Evolutionary conservation across 495 filamentous ascomycete species (phyloP).

Genomic region (Pyrenopolyporus hunteri): DNA sequence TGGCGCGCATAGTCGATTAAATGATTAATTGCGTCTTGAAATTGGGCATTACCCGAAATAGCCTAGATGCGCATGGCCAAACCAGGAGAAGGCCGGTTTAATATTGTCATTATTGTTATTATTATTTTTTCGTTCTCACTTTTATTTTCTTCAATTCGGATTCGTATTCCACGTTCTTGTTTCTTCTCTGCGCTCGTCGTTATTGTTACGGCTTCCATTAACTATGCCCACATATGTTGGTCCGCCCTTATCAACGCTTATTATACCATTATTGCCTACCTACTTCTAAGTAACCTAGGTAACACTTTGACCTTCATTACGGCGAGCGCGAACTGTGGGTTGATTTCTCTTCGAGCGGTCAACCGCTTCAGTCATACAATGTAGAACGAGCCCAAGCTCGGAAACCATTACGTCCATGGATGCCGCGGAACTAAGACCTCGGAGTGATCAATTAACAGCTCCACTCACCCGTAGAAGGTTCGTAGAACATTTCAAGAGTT

Average conservation of each 20-base stretch:
- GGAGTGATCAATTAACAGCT: background rate
- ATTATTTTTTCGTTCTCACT: slow-evolving; percentile 2
- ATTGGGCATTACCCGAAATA: slow-evolving; percentile 37
- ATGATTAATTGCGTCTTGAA: slow-evolving; percentile 39
- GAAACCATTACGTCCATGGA: background rate
- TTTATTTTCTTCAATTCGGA: background rate
- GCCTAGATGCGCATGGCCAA: slow-evolving; percentile 26
- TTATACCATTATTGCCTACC: too few species aligned
- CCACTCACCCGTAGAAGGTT: slow-evolving; percentile 32
- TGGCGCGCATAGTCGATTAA: slow-evolving; percentile 32
- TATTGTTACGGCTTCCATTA: too few species aligned
- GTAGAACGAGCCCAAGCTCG: background rate
- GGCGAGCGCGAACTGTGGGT: background rate
- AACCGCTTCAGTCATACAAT: slow-evolving; percentile 4
- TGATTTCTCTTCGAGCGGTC: slow-evolving; percentile 1
- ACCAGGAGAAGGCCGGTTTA: slow-evolving; percentile 29
- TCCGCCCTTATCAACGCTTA: too few species aligned
- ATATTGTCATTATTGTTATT: slow-evolving; percentile 8
- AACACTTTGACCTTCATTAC: too few species aligned
- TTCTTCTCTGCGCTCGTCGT: too few species aligned
- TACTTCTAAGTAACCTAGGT: too few species aligned
- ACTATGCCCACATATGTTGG: too few species aligned
- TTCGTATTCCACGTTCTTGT: background rate
- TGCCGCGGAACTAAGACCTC: slow-evolving; percentile 2
- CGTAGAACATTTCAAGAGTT: slow-evolving; percentile 31